A percentile compares a stretch with the other conserved stretches of the same genome.
Conservation (phyloP, 148 eudicot genomes). For the Drosera capensis region DNA sequence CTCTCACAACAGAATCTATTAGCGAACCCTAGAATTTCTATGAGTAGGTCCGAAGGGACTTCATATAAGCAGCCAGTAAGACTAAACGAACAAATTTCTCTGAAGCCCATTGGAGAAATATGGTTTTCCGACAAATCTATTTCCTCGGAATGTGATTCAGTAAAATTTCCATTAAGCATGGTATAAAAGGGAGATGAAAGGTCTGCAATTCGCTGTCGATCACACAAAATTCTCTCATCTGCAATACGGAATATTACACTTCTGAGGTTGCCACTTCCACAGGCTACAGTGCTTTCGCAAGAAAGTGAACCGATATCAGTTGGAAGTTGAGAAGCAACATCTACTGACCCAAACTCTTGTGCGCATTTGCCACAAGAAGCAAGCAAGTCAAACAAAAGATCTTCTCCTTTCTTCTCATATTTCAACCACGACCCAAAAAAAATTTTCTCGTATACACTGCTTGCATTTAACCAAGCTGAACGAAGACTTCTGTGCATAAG, state of each 20-base stretch:
- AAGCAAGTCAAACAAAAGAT: constrained; percentile 53
- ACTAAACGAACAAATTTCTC: constrained; percentile 53
- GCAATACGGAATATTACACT: constrained; percentile 57
- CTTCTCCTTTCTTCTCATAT: constrained; percentile 86
- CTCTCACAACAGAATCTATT: constrained; percentile 82
- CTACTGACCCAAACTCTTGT: constrained; percentile 49
- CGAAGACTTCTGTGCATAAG: constrained; percentile 85
- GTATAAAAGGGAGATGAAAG: constrained; percentile 82
- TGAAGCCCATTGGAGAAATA: constrained; percentile 66
- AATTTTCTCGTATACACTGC: constrained; percentile 61
- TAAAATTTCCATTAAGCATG: constrained; percentile 84
- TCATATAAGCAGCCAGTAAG: constrained; percentile 29
- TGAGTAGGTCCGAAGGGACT: constrained; percentile 36
- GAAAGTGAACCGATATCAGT: constrained; percentile 7
- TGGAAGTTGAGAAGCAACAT: constrained; percentile 62
- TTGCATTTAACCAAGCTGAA: constrained; percentile 72
- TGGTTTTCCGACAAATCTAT: constrained; percentile 67
- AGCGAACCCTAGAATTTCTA: constrained; percentile 61
- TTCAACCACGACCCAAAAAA: constrained; percentile 87
- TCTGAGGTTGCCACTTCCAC: constrained; percentile 15
- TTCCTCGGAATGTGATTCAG: constrained; percentile 55
- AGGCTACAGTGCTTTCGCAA: constrained; percentile 5
- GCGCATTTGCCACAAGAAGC: constrained; percentile 63
- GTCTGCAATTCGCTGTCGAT: constrained; percentile 59
- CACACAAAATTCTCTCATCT: constrained; percentile 57